Evolutionary conservation across 148 eudicot species (phyloP).

Genomic region (Rhododendron vialii): DNA sequence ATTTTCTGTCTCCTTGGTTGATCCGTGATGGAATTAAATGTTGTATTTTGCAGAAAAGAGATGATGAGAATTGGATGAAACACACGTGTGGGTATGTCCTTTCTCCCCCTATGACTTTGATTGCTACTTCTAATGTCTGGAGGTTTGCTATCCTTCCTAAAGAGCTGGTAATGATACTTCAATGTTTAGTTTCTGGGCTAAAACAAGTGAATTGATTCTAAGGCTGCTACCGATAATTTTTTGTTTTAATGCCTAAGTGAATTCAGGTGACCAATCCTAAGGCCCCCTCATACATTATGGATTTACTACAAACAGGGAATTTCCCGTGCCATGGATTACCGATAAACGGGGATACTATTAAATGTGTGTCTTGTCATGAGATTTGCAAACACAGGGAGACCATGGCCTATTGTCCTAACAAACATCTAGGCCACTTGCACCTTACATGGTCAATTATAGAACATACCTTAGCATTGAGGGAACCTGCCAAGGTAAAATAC

Average conservation of each 20-base stretch:
- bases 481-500: neutral
- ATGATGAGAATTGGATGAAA: conserved; percentile 91
- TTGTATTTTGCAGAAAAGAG: conserved; percentile 65
- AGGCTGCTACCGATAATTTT: too few species aligned
- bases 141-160: neutral
- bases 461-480: neutral
- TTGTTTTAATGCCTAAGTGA: neutral
- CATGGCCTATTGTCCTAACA: too few species aligned
- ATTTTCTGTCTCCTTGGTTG: neutral
- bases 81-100: conserved; percentile 78
- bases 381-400: too few species aligned
- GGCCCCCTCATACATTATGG: neutral
- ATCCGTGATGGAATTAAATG: conserved; percentile 11
- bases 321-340: neutral
- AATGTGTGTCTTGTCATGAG: too few species aligned
- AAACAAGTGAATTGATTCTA: neutral
- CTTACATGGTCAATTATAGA: neutral
- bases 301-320: neutral
- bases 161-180: neutral
- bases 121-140: neutral
- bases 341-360: too few species aligned
- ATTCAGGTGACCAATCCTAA: neutral
- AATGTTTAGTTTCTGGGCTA: neutral
- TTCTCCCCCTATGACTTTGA: neutral
- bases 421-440: neutral